Percentiles rank a stretch among this genome's conserved stretches.
Evolutionary conservation across 192 early-diverging fungal genomes (phyloP).

Genomic region (Umbelopsis sp.): DNA sequence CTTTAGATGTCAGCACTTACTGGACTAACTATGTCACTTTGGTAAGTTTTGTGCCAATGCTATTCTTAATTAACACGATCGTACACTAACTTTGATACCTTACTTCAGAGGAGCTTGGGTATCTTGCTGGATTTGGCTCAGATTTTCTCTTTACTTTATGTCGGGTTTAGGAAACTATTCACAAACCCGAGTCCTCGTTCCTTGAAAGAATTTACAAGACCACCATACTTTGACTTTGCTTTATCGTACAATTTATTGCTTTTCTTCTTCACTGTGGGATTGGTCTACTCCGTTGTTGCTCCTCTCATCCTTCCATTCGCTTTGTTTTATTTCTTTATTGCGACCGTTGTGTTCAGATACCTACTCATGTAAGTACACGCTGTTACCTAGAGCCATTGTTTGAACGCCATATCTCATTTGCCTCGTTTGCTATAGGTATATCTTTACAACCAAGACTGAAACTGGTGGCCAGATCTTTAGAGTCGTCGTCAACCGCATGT

Average conservation of each 20-base stretch:
- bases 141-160: slow-evolving; percentile 56
- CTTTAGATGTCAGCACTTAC: slow-evolving; percentile 58
- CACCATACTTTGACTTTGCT: slow-evolving; percentile 74
- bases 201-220: slow-evolving; percentile 63
- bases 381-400: neutral
- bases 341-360: slow-evolving; percentile 74
- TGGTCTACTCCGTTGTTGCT: slow-evolving; percentile 72
- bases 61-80: neutral
- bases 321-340: slow-evolving; percentile 62
- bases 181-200: slow-evolving; percentile 69
- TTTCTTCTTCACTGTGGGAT: slow-evolving; percentile 73
- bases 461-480: slow-evolving; percentile 77
- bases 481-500: slow-evolving; percentile 67
- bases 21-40: slow-evolving; percentile 80
- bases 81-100: neutral
- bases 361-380: slow-evolving; percentile 57
- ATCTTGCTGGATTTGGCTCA: slow-evolving; percentile 74
- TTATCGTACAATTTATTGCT: slow-evolving; percentile 67
- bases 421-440: slow-evolving; percentile 47
- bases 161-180: slow-evolving; percentile 56
- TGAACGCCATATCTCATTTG: neutral
- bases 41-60: slow-evolving; percentile 31
- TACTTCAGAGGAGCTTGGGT: slow-evolving; percentile 40
- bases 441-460: slow-evolving; percentile 72
- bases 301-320: slow-evolving; percentile 71